These are phyloP conservation scores for Acanthamoeba lenticulata DNA, from an alignment of 208 protist genomes.

Conservation along the genomic window DNA sequence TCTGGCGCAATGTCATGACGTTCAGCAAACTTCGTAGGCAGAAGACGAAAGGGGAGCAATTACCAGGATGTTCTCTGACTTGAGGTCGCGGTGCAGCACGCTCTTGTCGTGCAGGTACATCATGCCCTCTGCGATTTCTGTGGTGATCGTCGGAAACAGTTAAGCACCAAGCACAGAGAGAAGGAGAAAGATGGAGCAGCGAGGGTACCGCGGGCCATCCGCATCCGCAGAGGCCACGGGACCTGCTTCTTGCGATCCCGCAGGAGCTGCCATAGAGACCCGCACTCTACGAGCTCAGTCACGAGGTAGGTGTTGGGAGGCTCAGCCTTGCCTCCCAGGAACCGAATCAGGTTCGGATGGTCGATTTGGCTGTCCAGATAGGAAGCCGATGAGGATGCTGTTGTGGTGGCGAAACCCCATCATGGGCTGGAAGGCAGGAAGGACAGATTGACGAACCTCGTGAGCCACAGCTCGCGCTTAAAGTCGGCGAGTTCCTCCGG, in stretches of 20 bases:
- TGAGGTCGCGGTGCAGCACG: slow-evolving; percentile 37
- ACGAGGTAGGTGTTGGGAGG: slow-evolving; percentile 18
- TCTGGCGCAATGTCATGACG: not conserved
- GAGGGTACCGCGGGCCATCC: not conserved
- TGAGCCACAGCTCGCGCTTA: slow-evolving; percentile 60
- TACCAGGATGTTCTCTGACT: slow-evolving; percentile 50
- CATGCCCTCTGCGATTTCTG: slow-evolving; percentile 56
- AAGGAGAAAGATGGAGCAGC: not conserved
- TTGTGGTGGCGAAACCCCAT: not conserved
- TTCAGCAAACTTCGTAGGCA: too few relatives aligned
- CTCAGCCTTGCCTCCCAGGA: slow-evolving; percentile 9
- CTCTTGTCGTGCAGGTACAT: slow-evolving; percentile 51
- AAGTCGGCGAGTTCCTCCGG: slow-evolving; percentile 45
- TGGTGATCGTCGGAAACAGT: too few relatives aligned
- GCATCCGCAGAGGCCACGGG: not conserved
- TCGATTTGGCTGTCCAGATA: slow-evolving; percentile 35
- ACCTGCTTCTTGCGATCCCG: not conserved
- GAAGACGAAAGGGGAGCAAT: not conserved
- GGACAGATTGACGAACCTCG: not conserved
- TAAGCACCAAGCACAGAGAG: too few relatives aligned
- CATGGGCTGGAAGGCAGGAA: not conserved
- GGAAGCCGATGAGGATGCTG: not conserved
- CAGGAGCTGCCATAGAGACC: not conserved
- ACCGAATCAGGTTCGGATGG: slow-evolving; percentile 59
- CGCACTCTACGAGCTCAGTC: slow-evolving; percentile 35